Conservation (phyloP, 1,284 basidiomycete species). For the Malassezia japonica region DNA sequence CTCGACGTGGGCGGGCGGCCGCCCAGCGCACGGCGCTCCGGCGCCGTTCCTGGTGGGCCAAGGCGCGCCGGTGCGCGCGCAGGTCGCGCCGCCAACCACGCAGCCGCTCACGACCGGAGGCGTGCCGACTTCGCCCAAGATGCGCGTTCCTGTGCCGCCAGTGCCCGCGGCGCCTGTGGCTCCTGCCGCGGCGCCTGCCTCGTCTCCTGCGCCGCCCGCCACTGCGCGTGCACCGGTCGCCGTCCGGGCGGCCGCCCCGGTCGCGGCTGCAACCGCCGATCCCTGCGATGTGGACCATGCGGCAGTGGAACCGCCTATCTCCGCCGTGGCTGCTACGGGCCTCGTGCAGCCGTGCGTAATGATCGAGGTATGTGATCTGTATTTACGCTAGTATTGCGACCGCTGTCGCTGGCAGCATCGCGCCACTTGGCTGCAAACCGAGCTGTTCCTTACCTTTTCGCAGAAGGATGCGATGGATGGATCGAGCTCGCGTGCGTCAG, state of each 20-base stretch:
- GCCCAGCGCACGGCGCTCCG: no score
- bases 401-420: conserved; percentile 20
- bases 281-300: background rate
- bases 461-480: background rate
- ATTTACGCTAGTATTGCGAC: conserved; percentile 13
- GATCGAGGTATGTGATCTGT: conserved; percentile 11
- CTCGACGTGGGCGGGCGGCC: no score
- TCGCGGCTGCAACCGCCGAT: background rate
- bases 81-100: no score
- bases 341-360: conserved; percentile 9
- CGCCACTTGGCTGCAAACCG: conserved; percentile 17
- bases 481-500: background rate
- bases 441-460: conserved; percentile 16
- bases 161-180: background rate
- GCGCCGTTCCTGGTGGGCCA: no score
- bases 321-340: background rate
- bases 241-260: background rate
- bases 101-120: no score
- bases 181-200: background rate
- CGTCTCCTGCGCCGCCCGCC: background rate
- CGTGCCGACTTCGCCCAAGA: no score
- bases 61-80: no score
- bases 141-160: no score
- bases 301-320: conserved; percentile 2
- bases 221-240: background rate